Evolutionary conservation across 2,329 filamentous ascomycete genomes (phyloP), one percentile per base, ranked within the genome.

Genomic region (Chrysoporthe deuterocubensis): DNA sequence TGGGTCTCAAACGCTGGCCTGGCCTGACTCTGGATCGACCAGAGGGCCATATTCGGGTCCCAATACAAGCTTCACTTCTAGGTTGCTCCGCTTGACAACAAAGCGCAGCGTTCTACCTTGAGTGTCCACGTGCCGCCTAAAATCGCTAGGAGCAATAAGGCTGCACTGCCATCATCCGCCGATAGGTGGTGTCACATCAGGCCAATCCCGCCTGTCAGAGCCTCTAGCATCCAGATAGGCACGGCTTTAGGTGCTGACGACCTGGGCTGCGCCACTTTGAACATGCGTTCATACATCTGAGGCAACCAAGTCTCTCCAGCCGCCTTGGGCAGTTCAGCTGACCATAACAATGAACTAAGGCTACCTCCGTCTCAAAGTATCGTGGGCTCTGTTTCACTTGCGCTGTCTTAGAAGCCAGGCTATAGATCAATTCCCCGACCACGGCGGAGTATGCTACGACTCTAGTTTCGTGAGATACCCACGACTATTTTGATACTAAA

Each of bases 221-320:
- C 16, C 26, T 21, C 9, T 21, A 26, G 13, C n/a, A 5, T 32
- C 3, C 14, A 37, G 7, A 13, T 32, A 14, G n/a, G 18, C 21
- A 34, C 40, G 26, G 58, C 37, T 60, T 13, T 44, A 44, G 42
- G 58, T 64, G 62, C 62, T 64, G 62, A 46, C 62, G n/a, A 44
- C 37, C 52, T 58, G 21, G 40, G 43, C 63, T 65, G 54, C 63
- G 63, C 63, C 63, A 65, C 52, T 9, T 40, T 37, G 42, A 48
- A 32, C 44, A 26, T 43, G 34, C 48, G 11, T 42, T 43, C 42
- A 14, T 48, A 21, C 26, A n/a, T 40, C 7, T n/a, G 54, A 59
- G 63, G 43, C 54, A 65, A 40, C 63, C 63, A 8, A 57, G 37
- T 8, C 6, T 46, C 6, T 52, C 14, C 16, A 44, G 2, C 13